Evolutionary conservation across 768 basidiomycete species (phyloP), one percentile per base, ranked within the genome.

Genomic region (Cystofilobasidium ferigula): DNA sequence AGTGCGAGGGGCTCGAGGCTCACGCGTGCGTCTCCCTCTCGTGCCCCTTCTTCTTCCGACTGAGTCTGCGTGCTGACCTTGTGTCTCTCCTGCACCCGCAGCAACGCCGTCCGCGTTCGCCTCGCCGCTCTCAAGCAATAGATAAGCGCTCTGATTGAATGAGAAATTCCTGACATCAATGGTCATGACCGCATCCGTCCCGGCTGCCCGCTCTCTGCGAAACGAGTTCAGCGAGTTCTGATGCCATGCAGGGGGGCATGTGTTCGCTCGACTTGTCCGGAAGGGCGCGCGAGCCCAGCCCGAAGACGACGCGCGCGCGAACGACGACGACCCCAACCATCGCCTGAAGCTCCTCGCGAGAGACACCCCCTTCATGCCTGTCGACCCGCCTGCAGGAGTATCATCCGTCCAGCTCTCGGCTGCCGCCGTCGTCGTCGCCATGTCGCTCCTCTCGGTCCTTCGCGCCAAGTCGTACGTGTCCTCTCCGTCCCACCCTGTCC

Each of bases 1-100:
- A 95, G 70, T 89, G 92, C 72, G 95, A 99, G 78, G 92, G 90
- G 13, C 77, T 99, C 18, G 85, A 88, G 70, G 95, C 90, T 32
- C 95, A 99, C 76, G 93, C 91, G 22, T 67, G n/a, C 60, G 65
- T 67, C 30, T 24, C 10, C 35, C 10, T 28, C n/a, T n/a, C n/a
- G n/a, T n/a, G n/a, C n/a, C n/a, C n/a, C 14, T 64, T 36, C 43
- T 26, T 38, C 40, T 58, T 54, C 28, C 32, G 18, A 9, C 5
- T 48, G 16, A 18, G 20, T 14, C 12, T 51, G 7, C 6, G 36
- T 40, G 6, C 28, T 48, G 14, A 22, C 18, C 24, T 18, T 20
- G 32, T 47, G 16, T 56, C 35, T 42, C 6, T 16, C 42, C 22
- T 40, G 13, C 38, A 16, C 35, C 36, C 38, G 22, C 32, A 34